A percentile compares a stretch with the other conserved stretches of the same genome.
These are phyloP conservation scores for Gossypium bickii DNA, from an alignment of 345 rosid genomes.

Conservation along the genomic window DNA sequence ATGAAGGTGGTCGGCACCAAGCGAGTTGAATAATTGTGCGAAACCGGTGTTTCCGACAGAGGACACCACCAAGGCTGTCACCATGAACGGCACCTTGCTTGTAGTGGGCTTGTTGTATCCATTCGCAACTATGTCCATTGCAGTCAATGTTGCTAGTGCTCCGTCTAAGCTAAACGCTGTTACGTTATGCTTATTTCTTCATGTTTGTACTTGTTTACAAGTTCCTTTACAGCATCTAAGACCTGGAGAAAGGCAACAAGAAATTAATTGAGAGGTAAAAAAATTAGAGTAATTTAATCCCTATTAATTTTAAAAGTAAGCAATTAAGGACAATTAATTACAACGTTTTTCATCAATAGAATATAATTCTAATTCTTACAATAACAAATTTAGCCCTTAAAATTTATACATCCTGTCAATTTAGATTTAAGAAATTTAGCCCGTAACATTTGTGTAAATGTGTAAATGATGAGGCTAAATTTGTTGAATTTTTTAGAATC, in stretches of 20 bases:
- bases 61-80: conserved; percentile 58
- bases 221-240: conserved; percentile 18
- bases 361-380: no score
- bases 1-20: not conserved
- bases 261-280: not conserved
- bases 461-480: no score
- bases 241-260: conserved; percentile 18
- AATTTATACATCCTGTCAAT: no score
- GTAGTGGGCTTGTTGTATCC: conserved; percentile 36
- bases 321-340: no score
- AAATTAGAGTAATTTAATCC: no score
- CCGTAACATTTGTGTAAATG: no score
- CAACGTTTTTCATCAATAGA: no score
- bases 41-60: conserved; percentile 51
- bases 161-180: conserved; percentile 67
- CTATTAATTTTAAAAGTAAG: no score
- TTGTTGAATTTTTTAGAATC: no score
- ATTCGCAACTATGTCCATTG: conserved; percentile 51
- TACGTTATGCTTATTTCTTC: conserved; percentile 61
- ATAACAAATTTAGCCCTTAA: no score
- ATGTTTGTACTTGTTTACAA: no score
- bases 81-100: conserved; percentile 32
- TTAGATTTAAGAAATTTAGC: no score
- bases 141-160: conserved; percentile 50
- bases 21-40: conserved; percentile 28